Percentiles rank a stretch among this genome's conserved stretches.
Conservation (phyloP, 192 early-diverging fungal genomes). For the Mycoemilia scoparia region DNA sequence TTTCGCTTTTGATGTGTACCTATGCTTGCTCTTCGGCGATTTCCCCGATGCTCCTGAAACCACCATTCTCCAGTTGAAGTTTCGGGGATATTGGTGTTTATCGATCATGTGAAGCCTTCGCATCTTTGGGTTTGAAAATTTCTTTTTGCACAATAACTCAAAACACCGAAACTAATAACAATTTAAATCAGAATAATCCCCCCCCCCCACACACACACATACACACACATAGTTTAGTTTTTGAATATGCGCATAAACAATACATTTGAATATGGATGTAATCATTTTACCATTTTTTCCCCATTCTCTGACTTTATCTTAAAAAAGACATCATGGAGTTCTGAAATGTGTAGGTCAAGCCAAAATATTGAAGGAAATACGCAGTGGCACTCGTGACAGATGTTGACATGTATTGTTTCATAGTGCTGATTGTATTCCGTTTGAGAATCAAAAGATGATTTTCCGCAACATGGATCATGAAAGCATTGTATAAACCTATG, state of each 20-base stretch:
- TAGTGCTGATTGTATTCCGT: slow-evolving; percentile 22
- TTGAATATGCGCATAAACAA: too few relatives aligned
- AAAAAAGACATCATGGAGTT: slow-evolving; percentile 22
- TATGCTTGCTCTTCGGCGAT: not conserved
- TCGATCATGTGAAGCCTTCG: slow-evolving; percentile 19
- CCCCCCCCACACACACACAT: too few relatives aligned
- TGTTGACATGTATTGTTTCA: slow-evolving; percentile 18
- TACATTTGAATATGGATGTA: too few relatives aligned
- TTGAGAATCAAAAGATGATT: too few relatives aligned
- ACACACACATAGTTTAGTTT: too few relatives aligned
- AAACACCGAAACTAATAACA: slow-evolving; percentile 19
- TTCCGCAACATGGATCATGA: too few relatives aligned
- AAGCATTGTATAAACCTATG: too few relatives aligned
- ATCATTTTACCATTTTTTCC: too few relatives aligned
- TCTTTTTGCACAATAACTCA: slow-evolving; percentile 5
- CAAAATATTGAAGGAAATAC: slow-evolving; percentile 22
- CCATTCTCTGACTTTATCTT: slow-evolving; percentile 7
- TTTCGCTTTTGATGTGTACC: not conserved
- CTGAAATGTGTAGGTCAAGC: slow-evolving; percentile 26
- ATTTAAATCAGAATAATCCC: too few relatives aligned
- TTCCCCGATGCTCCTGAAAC: not conserved
- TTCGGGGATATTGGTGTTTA: slow-evolving; percentile 11
- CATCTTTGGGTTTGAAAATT: slow-evolving; percentile 8
- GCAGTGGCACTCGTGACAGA: slow-evolving; percentile 9
- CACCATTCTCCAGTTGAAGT: slow-evolving; percentile 18